These are phyloP conservation scores for Auriculariales sp. DNA, from an alignment of 768 basidiomycete species.

Conservation along the genomic window DNA sequence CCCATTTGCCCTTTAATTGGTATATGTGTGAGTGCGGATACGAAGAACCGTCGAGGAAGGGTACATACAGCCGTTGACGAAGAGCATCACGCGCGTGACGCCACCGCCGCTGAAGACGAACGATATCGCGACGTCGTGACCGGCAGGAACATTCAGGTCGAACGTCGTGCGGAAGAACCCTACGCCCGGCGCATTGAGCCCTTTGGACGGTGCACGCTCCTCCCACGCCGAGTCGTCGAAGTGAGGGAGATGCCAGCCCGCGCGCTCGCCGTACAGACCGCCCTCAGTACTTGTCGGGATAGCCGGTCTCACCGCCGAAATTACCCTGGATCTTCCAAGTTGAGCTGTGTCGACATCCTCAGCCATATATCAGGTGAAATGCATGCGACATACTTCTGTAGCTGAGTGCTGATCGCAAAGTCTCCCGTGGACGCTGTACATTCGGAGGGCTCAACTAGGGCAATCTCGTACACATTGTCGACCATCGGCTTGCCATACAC, in stretches of 20 bases:
- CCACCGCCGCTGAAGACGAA: constrained; percentile 46
- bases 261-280: constrained; percentile 50
- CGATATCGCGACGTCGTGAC: constrained; percentile 53
- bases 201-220: constrained; percentile 36
- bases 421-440: not conserved
- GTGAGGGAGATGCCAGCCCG: constrained; percentile 63
- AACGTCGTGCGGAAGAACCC: constrained; percentile 77
- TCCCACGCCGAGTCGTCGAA: constrained; percentile 50
- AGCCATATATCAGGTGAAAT: not conserved
- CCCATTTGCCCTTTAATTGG: constrained; percentile 87
- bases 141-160: constrained; percentile 39
- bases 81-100: not conserved
- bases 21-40: constrained; percentile 41
- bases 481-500: constrained; percentile 5
- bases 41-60: not conserved
- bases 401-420: not conserved
- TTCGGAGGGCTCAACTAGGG: not conserved
- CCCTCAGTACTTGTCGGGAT: constrained; percentile 67
- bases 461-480: not conserved
- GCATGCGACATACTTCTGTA: not conserved
- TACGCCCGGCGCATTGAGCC: constrained; percentile 55
- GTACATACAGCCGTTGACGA: not conserved
- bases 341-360: constrained; percentile 4
- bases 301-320: constrained; percentile 58
- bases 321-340: constrained; percentile 67